phyloP scores from a whole-genome alignment of 2,329 filamentous ascomycete genomes.

The Alternaria sp. region DNA sequence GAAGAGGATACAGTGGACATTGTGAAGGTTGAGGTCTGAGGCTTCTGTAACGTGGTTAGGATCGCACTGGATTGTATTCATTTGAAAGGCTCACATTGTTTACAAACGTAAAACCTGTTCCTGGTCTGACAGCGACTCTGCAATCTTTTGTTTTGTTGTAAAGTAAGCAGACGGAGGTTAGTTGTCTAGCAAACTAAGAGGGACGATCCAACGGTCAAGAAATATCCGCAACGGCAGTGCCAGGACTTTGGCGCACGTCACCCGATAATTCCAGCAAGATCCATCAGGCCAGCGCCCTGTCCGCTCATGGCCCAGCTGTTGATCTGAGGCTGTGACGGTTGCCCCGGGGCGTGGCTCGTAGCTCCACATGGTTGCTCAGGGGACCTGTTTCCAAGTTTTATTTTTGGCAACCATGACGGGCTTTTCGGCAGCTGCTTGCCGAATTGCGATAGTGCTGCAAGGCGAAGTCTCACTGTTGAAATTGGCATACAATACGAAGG shows the following conservation, averaged over 20 bases:
- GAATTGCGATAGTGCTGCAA: background rate
- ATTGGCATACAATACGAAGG: background rate
- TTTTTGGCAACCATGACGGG: constrained; percentile 28
- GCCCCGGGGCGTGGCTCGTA: constrained; percentile 16
- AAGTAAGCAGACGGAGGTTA: constrained; percentile 1
- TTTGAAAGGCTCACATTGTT: background rate
- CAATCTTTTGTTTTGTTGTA: background rate
- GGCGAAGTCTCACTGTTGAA: background rate
- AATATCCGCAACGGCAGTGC: constrained; percentile 6
- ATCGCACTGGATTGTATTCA: background rate
- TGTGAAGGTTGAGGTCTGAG: background rate
- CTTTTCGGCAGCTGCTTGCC: constrained; percentile 5
- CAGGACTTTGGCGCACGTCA: constrained; percentile 16
- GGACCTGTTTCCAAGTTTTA: constrained; percentile 20
- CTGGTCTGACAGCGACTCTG: background rate
- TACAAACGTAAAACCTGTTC: background rate
- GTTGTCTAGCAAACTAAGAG: constrained; percentile 1
- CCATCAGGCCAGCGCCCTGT: constrained; percentile 1
- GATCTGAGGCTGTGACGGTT: constrained; percentile 21
- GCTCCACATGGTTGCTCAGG: constrained; percentile 33
- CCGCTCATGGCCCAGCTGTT: constrained; percentile 10
- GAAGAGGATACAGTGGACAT: constrained; percentile 35
- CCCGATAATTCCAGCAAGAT: constrained; percentile 11
- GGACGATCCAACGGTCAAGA: constrained; percentile 4
- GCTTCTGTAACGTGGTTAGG: constrained; percentile 1